Base-by-base conservation (phyloP, 345 rosid species). In the Excoecaria agallocha region DNA sequence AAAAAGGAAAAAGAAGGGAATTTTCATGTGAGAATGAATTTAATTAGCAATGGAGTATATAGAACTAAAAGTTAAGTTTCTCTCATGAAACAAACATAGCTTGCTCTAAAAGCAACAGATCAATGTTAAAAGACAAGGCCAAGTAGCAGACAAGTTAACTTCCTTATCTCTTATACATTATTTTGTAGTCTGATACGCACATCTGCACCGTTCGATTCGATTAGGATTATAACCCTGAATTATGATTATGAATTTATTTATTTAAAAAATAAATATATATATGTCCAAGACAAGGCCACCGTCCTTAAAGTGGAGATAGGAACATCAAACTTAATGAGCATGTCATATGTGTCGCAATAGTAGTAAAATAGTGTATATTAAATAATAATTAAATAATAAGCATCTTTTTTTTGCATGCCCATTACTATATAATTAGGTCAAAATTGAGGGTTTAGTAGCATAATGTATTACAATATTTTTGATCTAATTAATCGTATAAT, bases 1-100 rank as follows among this genome's bases (percentile, higher is more conserved):
- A 55, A 30, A 69, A 20, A 46, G 22, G 72, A 30, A 15, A 65
- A 77, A 69, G 38, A 30, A 45, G 58, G 55, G 66, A 43, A 43
- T 15, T 54, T 74, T 80, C 77, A 74, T 77, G 81, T 80, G 83
- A 41, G 71, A 35, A 45, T n/a, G 52, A 2, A 12, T 49, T 55
- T 25, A 58, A 45, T 24, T 2, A 8, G 57, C 50, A 69, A 43
- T 30, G 71, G 76, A 64, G 13, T n/a, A 15, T n/a, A 43, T 20
- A n/a, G 13, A 61, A 61, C 66, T 61, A 67, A 56, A 43, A 49
- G 10, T 58, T 3, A 57, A 38, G 58, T 39, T 20, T 43, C 10
- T 43, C 59, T 69, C 77, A 70, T 69, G 72, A 69, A 73, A 56
- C 10, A 30, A 30, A 10, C 48, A 43, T 6, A 10, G 48, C 52